phyloP scores from a whole-genome alignment of 2,329 filamentous ascomycete species.

The Ceratocystis variospora region DNA sequence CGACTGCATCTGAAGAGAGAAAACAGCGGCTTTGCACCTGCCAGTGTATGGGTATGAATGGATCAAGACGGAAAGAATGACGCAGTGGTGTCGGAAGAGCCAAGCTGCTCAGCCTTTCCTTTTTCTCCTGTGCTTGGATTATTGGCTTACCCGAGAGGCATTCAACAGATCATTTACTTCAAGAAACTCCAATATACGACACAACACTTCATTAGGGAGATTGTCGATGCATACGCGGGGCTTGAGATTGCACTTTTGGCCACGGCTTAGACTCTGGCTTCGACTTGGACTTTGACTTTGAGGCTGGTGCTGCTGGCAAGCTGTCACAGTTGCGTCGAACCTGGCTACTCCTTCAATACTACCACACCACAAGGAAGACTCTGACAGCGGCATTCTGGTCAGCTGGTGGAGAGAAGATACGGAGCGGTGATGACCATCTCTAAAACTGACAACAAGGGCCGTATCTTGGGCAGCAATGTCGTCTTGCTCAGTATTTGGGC shows the following conservation, averaged over 20 bases:
- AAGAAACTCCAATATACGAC: constrained; percentile 41
- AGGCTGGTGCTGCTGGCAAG: neutral
- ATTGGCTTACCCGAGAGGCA: constrained; percentile 38
- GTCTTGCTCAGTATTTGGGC: neutral
- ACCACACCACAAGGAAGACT: neutral
- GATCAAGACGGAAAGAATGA: neutral
- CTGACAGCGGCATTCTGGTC: neutral
- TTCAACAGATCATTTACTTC: constrained; percentile 44
- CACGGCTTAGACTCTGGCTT: neutral
- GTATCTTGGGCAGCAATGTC: constrained; percentile 6
- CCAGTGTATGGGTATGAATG: too few relatives aligned
- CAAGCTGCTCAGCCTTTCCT: neutral
- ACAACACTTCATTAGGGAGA: constrained; percentile 44
- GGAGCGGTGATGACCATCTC: neutral
- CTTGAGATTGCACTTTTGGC: neutral
- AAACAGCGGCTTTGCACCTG: too few relatives aligned
- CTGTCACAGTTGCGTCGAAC: neutral
- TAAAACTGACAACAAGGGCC: neutral
- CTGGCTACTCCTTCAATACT: neutral
- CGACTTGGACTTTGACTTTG: neutral
- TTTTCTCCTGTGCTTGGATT: neutral
- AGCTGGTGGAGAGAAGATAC: neutral
- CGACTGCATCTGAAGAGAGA: too few relatives aligned
- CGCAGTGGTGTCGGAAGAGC: neutral
- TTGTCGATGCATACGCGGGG: constrained; percentile 19